Conservation (phyloP, 257 asterid genomes). For the Eustoma russellianum region DNA sequence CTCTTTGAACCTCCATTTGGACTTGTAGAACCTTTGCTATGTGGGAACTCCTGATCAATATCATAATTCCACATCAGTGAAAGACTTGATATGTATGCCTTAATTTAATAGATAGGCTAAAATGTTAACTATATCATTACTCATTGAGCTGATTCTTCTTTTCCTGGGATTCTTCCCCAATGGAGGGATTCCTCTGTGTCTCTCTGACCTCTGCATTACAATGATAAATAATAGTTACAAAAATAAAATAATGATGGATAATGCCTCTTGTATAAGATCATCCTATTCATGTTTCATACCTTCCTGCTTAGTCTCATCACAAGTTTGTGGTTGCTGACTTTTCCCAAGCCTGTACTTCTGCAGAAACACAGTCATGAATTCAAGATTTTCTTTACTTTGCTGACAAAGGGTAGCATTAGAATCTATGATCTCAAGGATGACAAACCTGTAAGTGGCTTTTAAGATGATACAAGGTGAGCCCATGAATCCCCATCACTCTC, state of each 20-base stretch:
- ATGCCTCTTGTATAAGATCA: not conserved
- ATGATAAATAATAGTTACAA: no score
- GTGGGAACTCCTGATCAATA: slow-evolving; percentile 38
- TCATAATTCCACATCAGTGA: no score
- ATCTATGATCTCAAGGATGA: not conserved
- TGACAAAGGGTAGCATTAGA: slow-evolving; percentile 1
- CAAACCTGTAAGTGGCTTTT: slow-evolving; percentile 89
- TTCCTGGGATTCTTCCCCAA: slow-evolving; percentile 33
- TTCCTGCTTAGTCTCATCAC: slow-evolving; percentile 36
- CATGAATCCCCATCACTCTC: slow-evolving; percentile 86
- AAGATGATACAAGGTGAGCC: slow-evolving; percentile 87
- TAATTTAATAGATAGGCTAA: slow-evolving; percentile 1
- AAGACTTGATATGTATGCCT: slow-evolving; percentile 2
- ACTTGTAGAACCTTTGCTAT: slow-evolving; percentile 55
- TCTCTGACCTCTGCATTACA: slow-evolving; percentile 37
- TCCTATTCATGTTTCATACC: slow-evolving; percentile 21
- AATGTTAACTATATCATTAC: slow-evolving; percentile 34
- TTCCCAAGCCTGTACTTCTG: slow-evolving; percentile 85
- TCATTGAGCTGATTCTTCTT: slow-evolving; percentile 44
- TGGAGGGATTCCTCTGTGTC: slow-evolving; percentile 22
- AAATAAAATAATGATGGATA: not conserved
- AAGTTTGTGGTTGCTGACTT: slow-evolving; percentile 44
- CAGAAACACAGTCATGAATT: slow-evolving; percentile 12
- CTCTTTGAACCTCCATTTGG: slow-evolving; percentile 92
- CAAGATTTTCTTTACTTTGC: slow-evolving; percentile 1